These are phyloP conservation scores for Dioscorea dumetorum DNA, from an alignment of 106 monocot species.

Conservation along the genomic window DNA sequence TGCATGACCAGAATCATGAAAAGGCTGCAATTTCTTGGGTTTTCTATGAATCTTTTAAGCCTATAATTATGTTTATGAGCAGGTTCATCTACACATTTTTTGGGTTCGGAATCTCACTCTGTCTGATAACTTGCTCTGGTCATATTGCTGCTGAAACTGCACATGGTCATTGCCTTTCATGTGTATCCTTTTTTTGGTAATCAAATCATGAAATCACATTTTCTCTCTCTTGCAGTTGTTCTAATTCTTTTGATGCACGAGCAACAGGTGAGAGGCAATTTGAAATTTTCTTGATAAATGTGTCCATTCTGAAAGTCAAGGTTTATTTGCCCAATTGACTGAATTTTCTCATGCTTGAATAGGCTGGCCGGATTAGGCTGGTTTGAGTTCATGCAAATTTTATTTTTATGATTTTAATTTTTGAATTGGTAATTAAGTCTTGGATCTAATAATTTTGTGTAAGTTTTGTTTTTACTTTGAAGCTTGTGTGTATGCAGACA, in stretches of 20 bases:
- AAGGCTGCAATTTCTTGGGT: not conserved
- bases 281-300: too few species aligned
- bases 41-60: not conserved
- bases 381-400: too few species aligned
- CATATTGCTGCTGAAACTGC: conserved; percentile 63
- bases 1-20: not conserved
- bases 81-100: conserved; percentile 60
- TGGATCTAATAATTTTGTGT: too few species aligned
- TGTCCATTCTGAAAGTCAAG: too few species aligned
- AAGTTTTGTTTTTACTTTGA: too few species aligned
- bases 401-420: too few species aligned
- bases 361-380: too few species aligned
- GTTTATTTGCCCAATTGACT: too few species aligned
- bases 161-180: conserved; percentile 47
- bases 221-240: not conserved
- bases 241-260: too few species aligned
- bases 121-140: conserved; percentile 48
- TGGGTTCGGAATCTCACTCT: conserved; percentile 36
- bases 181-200: conserved; percentile 44
- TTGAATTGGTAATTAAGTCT: too few species aligned
- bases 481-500: too few species aligned
- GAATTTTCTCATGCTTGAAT: too few species aligned
- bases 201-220: not conserved
- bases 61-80: conserved; percentile 11
- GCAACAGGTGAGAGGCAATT: not conserved